Base-by-base conservation (phyloP, 768 basidiomycete genomes). In the Pleurotus sapidus region DNA sequence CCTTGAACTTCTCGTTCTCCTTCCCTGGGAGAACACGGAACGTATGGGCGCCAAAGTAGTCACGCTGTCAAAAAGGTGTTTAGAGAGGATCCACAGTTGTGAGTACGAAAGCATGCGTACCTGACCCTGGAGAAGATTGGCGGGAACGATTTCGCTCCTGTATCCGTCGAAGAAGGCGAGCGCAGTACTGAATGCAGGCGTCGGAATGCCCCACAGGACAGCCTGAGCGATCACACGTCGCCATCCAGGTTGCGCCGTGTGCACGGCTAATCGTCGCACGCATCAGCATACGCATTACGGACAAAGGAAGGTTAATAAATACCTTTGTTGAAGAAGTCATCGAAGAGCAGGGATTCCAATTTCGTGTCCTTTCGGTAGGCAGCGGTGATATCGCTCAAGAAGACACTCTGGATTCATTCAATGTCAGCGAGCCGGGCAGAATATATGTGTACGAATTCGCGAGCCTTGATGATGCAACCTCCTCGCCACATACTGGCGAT, bases 401-500 rank as follows among this genome's bases (percentile, higher is more conserved):
- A 97, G 65, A 98, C 95, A 67, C 87, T 89, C 88, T 84, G 57
- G 38, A 51, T 42, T 46, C 12, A 34, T 9, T 9, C 9, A 8
- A 3, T 9, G 11, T 34, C 30, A 34, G 2, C 11, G 11, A 14
- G 42, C 48, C n/a, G 60, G 8, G 24, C 27, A 0, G 38, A 27
- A 24, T 11, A 18, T 20, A 20, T 20, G 20, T 15, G 8, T 48
- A 45, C 2, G 17, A 5, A 25, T 30, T 25, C 14, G 57, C 3
- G 46, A 18, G 1, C 90, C 84, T 96, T 96, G 83, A 99, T 98
- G 75, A 99, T 99, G 74, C 96, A 98, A 63, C 97, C 97, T 63
- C 97, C 97, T 67, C 96, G 93, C 97, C 97, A 99, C 95, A 99
- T 99, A 64, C 82, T 86, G 34, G 97, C 97, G 69, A 99, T 98